A percentile compares a stretch with the other conserved stretches of the same genome.
Evolutionary conservation across 768 basidiomycete genomes (phyloP).

Genomic region (Tricholoma saponaceum): DNA sequence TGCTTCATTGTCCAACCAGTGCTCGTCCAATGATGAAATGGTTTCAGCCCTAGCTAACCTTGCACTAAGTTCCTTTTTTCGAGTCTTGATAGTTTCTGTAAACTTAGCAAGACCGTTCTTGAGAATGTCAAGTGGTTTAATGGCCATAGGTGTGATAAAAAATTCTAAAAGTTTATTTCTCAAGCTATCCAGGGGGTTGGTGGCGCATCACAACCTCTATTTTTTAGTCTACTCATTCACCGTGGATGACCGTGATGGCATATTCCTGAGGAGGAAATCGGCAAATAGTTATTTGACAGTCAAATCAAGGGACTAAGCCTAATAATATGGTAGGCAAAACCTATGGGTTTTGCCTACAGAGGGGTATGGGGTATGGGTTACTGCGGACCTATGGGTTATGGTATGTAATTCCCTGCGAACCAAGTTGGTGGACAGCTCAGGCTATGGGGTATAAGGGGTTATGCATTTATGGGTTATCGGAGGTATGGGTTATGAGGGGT

Average conservation of each 20-base stretch:
- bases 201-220: not conserved
- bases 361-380: slow-evolving; percentile 6
- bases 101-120: not conserved
- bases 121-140: not conserved
- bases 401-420: not conserved
- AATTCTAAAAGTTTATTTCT: not conserved
- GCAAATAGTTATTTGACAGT: not conserved
- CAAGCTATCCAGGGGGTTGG: too few relatives aligned
- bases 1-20: slow-evolving; percentile 6
- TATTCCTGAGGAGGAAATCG: too few relatives aligned
- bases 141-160: not conserved
- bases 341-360: slow-evolving; percentile 1
- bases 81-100: not conserved
- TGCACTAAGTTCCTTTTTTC: not conserved
- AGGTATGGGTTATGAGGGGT: not conserved
- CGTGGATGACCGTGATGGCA: too few relatives aligned
- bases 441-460: not conserved
- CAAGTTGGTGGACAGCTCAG: not conserved
- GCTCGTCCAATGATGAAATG: not conserved
- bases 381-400: not conserved
- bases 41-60: not conserved
- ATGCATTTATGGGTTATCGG: not conserved
- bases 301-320: not conserved
- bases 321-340: not conserved
- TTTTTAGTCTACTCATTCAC: too few relatives aligned